These are phyloP conservation scores for Tricladium varicosporioides DNA, from an alignment of 2,329 filamentous ascomycete genomes.

Conservation along the genomic window DNA sequence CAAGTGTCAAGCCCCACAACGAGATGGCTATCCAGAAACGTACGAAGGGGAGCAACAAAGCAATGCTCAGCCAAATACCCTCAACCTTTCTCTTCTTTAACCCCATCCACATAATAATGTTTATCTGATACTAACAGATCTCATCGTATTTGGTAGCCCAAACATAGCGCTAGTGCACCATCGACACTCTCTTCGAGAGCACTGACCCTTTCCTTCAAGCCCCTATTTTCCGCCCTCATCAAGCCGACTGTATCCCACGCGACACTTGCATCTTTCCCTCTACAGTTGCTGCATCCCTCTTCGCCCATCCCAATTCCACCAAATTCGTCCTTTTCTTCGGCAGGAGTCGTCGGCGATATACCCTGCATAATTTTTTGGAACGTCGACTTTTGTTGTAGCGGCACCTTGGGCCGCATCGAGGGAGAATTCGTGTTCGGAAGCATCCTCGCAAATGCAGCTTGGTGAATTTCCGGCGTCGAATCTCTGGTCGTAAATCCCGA, in stretches of 20 bases:
- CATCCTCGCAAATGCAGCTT: conserved; percentile 21
- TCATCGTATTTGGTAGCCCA: conserved; percentile 1
- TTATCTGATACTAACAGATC: neutral
- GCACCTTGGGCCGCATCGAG: conserved; percentile 27
- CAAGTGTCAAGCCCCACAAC: no score
- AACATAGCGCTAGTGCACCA: conserved; percentile 49
- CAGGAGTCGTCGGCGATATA: conserved; percentile 35
- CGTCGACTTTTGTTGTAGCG: conserved; percentile 40
- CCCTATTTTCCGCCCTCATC: conserved; percentile 60
- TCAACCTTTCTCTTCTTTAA: neutral
- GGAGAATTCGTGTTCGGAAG: conserved; percentile 18
- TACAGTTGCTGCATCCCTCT: conserved; percentile 52
- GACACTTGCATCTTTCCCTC: conserved; percentile 55
- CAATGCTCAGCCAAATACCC: neutral
- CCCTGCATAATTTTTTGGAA: conserved; percentile 50
- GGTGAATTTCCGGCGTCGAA: conserved; percentile 21
- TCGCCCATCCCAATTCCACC: conserved; percentile 27
- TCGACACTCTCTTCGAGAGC: conserved; percentile 60
- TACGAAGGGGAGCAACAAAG: neutral
- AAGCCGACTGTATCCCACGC: conserved; percentile 65
- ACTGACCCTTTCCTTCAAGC: conserved; percentile 57
- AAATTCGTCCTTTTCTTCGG: conserved; percentile 19
- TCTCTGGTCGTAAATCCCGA: conserved; percentile 27
- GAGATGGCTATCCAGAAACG: no score
- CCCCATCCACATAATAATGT: neutral